Percentiles rank a stretch among this genome's conserved stretches.
Conservation (phyloP, 2,329 filamentous ascomycete genomes). For the Exophiala alcalophila region DNA sequence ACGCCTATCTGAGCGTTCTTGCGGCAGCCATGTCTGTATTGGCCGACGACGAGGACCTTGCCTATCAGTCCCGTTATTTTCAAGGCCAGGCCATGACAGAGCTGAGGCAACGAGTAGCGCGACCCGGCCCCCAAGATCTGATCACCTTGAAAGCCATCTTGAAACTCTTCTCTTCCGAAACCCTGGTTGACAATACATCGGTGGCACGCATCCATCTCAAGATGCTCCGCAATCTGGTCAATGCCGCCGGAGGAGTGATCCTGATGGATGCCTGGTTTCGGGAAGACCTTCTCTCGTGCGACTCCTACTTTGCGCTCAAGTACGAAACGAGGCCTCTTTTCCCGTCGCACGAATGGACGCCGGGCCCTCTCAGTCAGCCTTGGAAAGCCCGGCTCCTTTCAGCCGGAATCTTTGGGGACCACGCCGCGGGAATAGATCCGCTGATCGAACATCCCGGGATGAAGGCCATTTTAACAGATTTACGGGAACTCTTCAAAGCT, state of each 20-base stretch:
- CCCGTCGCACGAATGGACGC: constrained; percentile 26
- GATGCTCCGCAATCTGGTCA: constrained; percentile 29
- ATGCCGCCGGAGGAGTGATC: constrained; percentile 25
- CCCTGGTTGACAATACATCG: constrained; percentile 28
- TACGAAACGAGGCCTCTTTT: constrained; percentile 29
- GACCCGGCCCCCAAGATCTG: constrained; percentile 17
- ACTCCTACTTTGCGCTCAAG: constrained; percentile 30
- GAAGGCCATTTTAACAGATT: constrained; percentile 23
- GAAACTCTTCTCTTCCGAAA: constrained; percentile 29
- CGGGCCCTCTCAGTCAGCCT: constrained; percentile 27
- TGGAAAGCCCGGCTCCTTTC: constrained; percentile 28
- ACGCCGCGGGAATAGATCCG: constrained; percentile 24
- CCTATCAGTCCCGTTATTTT: constrained; percentile 24
- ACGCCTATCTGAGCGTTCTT: constrained; percentile 26
- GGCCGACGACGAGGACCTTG: constrained; percentile 21
- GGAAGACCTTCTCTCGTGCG: constrained; percentile 27
- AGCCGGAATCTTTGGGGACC: constrained; percentile 27
- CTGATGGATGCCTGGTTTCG: constrained; percentile 29
- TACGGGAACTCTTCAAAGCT: constrained; percentile 28
- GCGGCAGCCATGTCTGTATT: constrained; percentile 20
- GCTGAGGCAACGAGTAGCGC: constrained; percentile 21
- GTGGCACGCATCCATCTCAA: constrained; percentile 29
- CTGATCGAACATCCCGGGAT: constrained; percentile 25
- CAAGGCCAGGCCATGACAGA: constrained; percentile 28
- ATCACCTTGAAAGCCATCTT: constrained; percentile 26